Evolutionary conservation across 768 basidiomycete genomes (phyloP).

Genomic region (Russula sp.): DNA sequence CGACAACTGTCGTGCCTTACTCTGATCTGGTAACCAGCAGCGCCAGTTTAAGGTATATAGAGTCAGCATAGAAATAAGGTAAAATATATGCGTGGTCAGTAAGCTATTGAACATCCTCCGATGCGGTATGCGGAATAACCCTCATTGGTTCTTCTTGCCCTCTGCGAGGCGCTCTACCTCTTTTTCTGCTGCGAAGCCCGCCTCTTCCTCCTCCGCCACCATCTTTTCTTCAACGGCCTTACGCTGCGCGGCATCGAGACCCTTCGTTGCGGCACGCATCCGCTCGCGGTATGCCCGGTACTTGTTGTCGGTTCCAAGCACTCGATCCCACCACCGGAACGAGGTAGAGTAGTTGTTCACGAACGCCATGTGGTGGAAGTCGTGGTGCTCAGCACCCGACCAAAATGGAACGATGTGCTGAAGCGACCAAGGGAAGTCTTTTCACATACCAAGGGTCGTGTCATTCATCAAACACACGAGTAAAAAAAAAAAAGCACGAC

Average conservation of each 20-base stretch:
- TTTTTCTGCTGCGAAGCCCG: constrained; percentile 65
- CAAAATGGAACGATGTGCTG: constrained; percentile 91
- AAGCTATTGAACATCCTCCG: not conserved
- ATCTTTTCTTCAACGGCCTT: constrained; percentile 52
- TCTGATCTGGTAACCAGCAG: no score
- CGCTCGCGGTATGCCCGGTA: constrained; percentile 75
- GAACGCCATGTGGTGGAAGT: constrained; percentile 98
- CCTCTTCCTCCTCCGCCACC: constrained; percentile 62
- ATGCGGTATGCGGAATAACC: not conserved
- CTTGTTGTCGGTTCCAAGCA: constrained; percentile 87
- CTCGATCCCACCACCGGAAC: constrained; percentile 88
- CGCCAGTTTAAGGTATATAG: not conserved
- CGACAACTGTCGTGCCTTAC: no score
- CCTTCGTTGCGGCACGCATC: constrained; percentile 45
- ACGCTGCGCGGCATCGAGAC: constrained; percentile 42
- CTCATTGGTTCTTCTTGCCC: constrained; percentile 19
- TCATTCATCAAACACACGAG: not conserved
- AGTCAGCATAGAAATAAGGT: not conserved
- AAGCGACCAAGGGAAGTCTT: constrained; percentile 95
- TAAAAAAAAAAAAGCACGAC: not conserved
- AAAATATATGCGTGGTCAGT: not conserved
- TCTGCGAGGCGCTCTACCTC: constrained; percentile 29
- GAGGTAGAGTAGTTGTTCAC: constrained; percentile 90
- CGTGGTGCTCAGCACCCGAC: constrained; percentile 96
- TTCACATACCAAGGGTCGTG: constrained; percentile 23